Percentiles rank a stretch among this genome's conserved stretches.
phyloP scores from a whole-genome alignment of 2,329 filamentous ascomycete genomes.

The Neofusicoccum kwambonambiense region DNA sequence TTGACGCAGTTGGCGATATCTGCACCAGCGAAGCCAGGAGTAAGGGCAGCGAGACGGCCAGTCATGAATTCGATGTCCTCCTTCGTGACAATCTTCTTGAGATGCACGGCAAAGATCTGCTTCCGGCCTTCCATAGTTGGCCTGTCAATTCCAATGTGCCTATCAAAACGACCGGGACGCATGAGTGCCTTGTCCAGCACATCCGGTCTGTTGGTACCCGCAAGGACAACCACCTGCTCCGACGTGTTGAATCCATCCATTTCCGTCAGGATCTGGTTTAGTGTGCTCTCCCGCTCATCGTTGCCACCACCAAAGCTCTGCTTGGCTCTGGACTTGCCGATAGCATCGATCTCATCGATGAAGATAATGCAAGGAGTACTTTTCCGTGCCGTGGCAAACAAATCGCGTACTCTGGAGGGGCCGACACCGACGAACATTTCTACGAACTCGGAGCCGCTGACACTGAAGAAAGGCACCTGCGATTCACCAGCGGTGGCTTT shows the following conservation, averaged over 20 bases:
- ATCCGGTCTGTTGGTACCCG: conserved; percentile 93
- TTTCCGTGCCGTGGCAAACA: conserved; percentile 93
- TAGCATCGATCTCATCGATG: conserved; percentile 98
- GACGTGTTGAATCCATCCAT: conserved; percentile 99
- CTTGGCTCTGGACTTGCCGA: conserved; percentile 85
- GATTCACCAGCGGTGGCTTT: conserved; percentile 98
- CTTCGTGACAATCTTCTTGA: conserved; percentile 90
- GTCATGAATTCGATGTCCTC: conserved; percentile 86
- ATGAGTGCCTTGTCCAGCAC: conserved; percentile 93
- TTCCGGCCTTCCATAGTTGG: conserved; percentile 96
- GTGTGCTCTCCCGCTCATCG: conserved; percentile 92
- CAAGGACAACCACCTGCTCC: conserved; percentile 93
- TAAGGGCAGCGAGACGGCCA: conserved; percentile 85
- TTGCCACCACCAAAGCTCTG: conserved; percentile 85
- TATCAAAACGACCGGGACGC: conserved; percentile 94
- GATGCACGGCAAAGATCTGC: conserved; percentile 93
- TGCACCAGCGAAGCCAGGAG: conserved; percentile 93
- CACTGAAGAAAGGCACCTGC: conserved; percentile 94
- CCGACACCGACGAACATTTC: conserved; percentile 99
- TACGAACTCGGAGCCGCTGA: conserved; percentile 97
- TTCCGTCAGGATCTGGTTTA: conserved; percentile 97
- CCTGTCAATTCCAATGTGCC: conserved; percentile 91
- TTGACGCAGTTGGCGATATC: conserved; percentile 99
- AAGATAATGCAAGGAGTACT: conserved; percentile 98
- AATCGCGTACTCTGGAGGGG: conserved; percentile 88